Base-by-base conservation (phyloP, 768 basidiomycete genomes). In the Porphyrellus cyaneotinctus region DNA sequence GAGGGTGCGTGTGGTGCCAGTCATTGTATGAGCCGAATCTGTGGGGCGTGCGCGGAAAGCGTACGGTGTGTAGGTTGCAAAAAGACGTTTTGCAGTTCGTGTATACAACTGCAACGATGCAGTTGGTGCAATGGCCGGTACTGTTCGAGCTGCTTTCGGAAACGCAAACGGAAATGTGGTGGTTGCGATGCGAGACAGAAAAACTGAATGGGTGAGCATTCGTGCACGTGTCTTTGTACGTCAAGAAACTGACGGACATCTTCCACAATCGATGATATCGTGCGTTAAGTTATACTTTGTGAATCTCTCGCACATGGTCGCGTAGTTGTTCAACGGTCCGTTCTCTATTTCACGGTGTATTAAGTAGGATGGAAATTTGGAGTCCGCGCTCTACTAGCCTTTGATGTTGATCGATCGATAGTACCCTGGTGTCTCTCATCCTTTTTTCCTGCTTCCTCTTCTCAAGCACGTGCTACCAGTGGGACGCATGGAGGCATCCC, bases 21-120 rank as follows among this genome's bases (percentile, higher is more conserved):
- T 0, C 30, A 48, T 17, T 63, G 63, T 43, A 12, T 12, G 7
- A 49, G 51, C 15, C 51, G 4, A 47, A 46, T 63, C 14, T 63
- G 62, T 28, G 53, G 10, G 24, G n/a, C n/a, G 5, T 63, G 62
- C 35, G 0, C 52, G 33, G 42, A 59, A 13, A 20, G n/a, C 6
- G 12, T 46, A 15, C 49, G 47, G 10, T 64, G 63, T 41, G 46
- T 23, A 26, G 54, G 59, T 11, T 64, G 62, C 43, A 20, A 13
- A 28, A 41, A 42, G 28, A 28, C 37, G 42, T 54, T 49, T 20
- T 63, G 62, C 56, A 49, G 52, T 14, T 37, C 49, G 46, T 64
- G 62, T 8, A 30, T 30, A 10, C 46, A 17, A 36, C 37, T 50
- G 2, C 52, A 54, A 26, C 26, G 1, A 2, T 63, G 61, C 43